These are phyloP conservation scores for Microcera coccophila DNA, from an alignment of 2,329 filamentous ascomycete genomes.

Conservation along the genomic window DNA sequence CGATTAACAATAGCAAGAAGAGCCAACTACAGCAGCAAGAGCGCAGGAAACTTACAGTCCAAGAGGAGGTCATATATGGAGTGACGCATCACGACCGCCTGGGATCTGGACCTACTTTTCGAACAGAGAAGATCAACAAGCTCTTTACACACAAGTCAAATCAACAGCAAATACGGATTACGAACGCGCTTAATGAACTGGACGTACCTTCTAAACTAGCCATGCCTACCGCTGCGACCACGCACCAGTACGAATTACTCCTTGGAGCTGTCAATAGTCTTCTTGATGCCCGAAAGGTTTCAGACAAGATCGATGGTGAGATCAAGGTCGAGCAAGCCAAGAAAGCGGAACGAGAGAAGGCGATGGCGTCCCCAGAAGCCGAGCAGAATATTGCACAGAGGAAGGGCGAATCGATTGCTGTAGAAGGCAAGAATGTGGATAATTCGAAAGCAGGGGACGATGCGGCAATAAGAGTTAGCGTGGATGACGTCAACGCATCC, in stretches of 20 bases:
- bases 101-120: slow-evolving; percentile 82
- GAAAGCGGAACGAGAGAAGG: slow-evolving; percentile 50
- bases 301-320: slow-evolving; percentile 73
- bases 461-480: slow-evolving; percentile 13
- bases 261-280: slow-evolving; percentile 64
- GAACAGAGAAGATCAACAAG: slow-evolving; percentile 77
- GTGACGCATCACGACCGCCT: slow-evolving; percentile 83
- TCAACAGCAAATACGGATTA: slow-evolving; percentile 72
- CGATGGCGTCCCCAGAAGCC: slow-evolving; percentile 13
- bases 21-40: slow-evolving; percentile 39
- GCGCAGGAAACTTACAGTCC: slow-evolving; percentile 66
- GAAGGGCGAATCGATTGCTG: slow-evolving; percentile 15
- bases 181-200: slow-evolving; percentile 66
- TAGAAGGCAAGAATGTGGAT: slow-evolving; percentile 8
- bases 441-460: slow-evolving; percentile 5
- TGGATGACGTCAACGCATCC: slow-evolving; percentile 9
- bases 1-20: slow-evolving; percentile 48
- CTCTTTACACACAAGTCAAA: slow-evolving; percentile 73
- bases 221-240: slow-evolving; percentile 71
- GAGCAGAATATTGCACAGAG: too few relatives aligned
- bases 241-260: slow-evolving; percentile 66
- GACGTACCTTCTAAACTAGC: slow-evolving; percentile 66
- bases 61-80: slow-evolving; percentile 77
- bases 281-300: slow-evolving; percentile 68
- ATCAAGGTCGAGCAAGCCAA: slow-evolving; percentile 58